phyloP scores from a whole-genome alignment of 2,329 filamentous ascomycete genomes.

The Stagonosporopsis cucurbitacearum region DNA sequence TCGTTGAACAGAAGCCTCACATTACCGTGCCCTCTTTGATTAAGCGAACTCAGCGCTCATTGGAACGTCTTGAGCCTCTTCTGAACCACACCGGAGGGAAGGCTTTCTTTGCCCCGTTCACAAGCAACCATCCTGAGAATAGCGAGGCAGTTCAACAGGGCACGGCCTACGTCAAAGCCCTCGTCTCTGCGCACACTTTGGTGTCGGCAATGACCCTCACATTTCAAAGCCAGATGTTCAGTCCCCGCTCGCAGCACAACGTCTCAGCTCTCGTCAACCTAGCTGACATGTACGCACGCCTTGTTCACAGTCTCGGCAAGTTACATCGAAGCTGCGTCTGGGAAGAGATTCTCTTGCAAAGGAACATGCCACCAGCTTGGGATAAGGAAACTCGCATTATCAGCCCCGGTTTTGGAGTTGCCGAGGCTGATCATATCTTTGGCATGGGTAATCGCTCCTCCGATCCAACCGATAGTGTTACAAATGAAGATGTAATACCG shows the following conservation, averaged over 20 bases:
- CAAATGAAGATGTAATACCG: conserved; percentile 21
- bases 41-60: conserved; percentile 71
- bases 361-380: conserved; percentile 75
- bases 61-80: conserved; percentile 73
- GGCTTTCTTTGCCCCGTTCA: conserved; percentile 75
- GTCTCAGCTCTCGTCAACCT: conserved; percentile 80
- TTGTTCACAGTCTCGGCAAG: conserved; percentile 77
- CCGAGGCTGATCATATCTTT: conserved; percentile 51
- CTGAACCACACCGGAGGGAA: conserved; percentile 57
- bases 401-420: conserved; percentile 47
- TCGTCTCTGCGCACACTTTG: conserved; percentile 78
- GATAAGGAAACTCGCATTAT: conserved; percentile 54
- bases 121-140: conserved; percentile 34
- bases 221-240: conserved; percentile 69
- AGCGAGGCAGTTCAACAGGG: conserved; percentile 61
- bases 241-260: conserved; percentile 66
- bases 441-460: conserved; percentile 37
- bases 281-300: conserved; percentile 78
- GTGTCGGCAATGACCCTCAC: conserved; percentile 76
- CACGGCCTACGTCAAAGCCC: conserved; percentile 78
- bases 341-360: conserved; percentile 80
- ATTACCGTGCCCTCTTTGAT: conserved; percentile 83
- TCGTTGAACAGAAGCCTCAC: conserved; percentile 82
- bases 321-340: conserved; percentile 81
- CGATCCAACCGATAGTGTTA: conserved; percentile 26